Evolutionary conservation across 495 filamentous ascomycete species (phyloP), one percentile per base, ranked within the genome.

Genomic region (Aspergillus kassunensis): DNA sequence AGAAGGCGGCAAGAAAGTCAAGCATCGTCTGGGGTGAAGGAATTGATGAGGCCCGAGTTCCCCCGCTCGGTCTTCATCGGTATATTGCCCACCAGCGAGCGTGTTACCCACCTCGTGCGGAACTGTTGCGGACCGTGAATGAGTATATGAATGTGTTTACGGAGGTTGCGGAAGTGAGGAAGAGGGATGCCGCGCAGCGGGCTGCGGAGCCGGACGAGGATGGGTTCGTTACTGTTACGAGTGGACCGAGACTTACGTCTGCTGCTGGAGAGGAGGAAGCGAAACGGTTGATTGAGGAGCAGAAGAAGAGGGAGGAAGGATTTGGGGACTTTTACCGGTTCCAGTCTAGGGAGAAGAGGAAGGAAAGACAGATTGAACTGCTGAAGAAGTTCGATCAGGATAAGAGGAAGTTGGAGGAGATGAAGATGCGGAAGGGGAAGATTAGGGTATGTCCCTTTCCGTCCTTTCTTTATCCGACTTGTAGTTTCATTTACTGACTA

Each of bases 301-400:
- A 90, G 79, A 76, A 87, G 63, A 84, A 90, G 73, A 82, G 79
- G 71, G 70, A 77, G 39, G 75, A 79, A 60, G 86, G 83, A 7
- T 68, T 83, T 57, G 80, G 80, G 29, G 86, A 90, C 60, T 97
- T 98, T 67, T 98, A 98, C 66, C 82, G 91, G 52, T 98, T 97
- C 76, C 93, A 98, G 79, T 78, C 80, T 56, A 72, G 92, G 42
- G 91, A 97, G 75, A 86, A 85, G 74, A 83, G 83, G 74, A 98
- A 98, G 79, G 82, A 82, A 59, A 79, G 83, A 56, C 88, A 90
- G 65, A 75, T 77, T 16, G 80, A 88, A 55, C 68, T 96, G 60
- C 63, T 78, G 34, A 67, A 41, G 63, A 66, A 67, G 59, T 82
- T 82, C 57, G 76, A 76, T 58, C 72, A 80, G 56, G 79, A 82